Conservation (phyloP, 148 eudicot species). For the Selenicereus undatus region DNA sequence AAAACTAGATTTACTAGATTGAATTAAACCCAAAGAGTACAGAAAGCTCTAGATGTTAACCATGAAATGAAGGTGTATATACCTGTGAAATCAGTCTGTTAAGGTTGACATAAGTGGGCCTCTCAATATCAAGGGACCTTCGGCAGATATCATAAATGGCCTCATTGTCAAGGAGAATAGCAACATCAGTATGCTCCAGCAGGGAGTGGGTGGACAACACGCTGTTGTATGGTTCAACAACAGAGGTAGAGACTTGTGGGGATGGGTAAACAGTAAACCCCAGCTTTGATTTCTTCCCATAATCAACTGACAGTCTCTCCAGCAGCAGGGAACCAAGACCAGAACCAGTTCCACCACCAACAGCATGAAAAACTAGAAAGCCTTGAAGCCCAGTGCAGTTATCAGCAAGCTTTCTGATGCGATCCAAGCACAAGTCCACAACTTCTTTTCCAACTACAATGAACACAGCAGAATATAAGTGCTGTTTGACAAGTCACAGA, state of each 20-base stretch:
- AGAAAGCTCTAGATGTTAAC: too few species aligned
- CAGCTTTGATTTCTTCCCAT: constrained; percentile 23
- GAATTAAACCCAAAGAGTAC: background rate
- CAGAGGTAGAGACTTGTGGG: constrained; percentile 25
- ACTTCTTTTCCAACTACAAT: constrained; percentile 24
- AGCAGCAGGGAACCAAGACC: constrained; percentile 26
- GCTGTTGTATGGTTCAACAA: constrained; percentile 28
- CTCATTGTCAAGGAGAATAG: constrained; percentile 24
- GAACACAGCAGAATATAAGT: background rate
- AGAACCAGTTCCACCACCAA: constrained; percentile 28
- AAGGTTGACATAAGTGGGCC: constrained; percentile 23
- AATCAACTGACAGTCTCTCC: constrained; percentile 22
- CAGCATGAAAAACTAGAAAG: constrained; percentile 26
- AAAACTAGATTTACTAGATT: background rate
- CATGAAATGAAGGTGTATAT: background rate
- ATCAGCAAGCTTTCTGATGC: constrained; percentile 26
- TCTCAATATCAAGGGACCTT: constrained; percentile 25
- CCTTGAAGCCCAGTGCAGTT: constrained; percentile 28
- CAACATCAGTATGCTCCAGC: constrained; percentile 24
- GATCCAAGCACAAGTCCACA: constrained; percentile 23
- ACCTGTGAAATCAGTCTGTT: constrained; percentile 28
- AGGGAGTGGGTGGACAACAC: constrained; percentile 25
- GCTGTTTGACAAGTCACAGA: background rate
- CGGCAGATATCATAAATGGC: constrained; percentile 27
- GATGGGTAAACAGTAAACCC: constrained; percentile 27